Evolutionary conservation across 129 eudicot species (phyloP).

Genomic region (Rutidosis leptorrhynchoides): DNA sequence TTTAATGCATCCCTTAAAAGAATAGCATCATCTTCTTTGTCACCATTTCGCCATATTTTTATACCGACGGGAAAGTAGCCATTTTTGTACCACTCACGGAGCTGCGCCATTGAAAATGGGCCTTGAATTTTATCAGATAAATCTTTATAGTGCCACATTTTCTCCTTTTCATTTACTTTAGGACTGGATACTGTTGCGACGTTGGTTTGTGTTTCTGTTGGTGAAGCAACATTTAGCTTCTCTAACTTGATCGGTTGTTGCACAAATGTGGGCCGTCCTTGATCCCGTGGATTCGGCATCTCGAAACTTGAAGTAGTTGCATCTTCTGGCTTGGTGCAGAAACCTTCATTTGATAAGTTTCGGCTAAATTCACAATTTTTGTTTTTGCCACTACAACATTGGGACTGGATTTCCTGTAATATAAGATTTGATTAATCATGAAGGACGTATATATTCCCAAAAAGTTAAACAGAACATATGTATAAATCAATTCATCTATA

Average conservation of each 20-base stretch:
- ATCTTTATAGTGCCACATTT: slow-evolving; percentile 82
- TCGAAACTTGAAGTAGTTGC: slow-evolving; percentile 26
- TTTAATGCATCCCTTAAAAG: slow-evolving; percentile 65
- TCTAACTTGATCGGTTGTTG: slow-evolving; percentile 33
- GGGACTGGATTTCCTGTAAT: no score
- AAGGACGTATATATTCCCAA: no score
- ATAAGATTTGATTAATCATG: no score
- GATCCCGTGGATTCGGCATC: slow-evolving; percentile 30
- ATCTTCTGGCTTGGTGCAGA: slow-evolving; percentile 34
- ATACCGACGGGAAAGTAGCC: slow-evolving; percentile 78
- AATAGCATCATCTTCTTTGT: slow-evolving; percentile 55
- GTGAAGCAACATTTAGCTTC: slow-evolving; percentile 41
- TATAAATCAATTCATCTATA: not conserved
- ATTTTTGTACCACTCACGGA: slow-evolving; percentile 86
- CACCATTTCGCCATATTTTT: slow-evolving; percentile 59
- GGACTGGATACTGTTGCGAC: slow-evolving; percentile 34
- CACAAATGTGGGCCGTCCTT: slow-evolving; percentile 35
- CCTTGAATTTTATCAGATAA: slow-evolving; percentile 92
- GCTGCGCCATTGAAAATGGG: slow-evolving; percentile 83
- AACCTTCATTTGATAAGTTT: slow-evolving; percentile 40
- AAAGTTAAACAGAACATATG: not conserved
- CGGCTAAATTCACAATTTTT: slow-evolving; percentile 47
- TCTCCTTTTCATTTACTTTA: slow-evolving; percentile 44
- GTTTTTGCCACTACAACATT: no score
- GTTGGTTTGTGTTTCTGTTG: slow-evolving; percentile 24